Percentiles rank a stretch among this genome's conserved stretches.
Evolutionary conservation across 108 stramenopile species (phyloP).

Genomic region (Cyclotella kingstonii): DNA sequence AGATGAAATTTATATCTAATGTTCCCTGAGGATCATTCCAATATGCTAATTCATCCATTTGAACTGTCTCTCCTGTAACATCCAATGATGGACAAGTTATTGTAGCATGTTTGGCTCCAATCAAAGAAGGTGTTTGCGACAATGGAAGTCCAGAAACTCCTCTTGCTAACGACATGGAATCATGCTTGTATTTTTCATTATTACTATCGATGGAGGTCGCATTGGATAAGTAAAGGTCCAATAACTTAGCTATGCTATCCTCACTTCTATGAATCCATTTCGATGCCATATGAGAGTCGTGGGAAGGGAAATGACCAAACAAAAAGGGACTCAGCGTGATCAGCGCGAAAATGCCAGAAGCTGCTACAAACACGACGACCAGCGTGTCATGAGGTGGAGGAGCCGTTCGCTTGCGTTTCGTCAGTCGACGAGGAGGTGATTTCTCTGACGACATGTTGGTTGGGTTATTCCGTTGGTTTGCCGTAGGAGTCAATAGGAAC

Average conservation of each 20-base stretch:
- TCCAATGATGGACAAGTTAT: slow-evolving; percentile 37
- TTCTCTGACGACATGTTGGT: neutral
- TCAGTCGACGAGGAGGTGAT: neutral
- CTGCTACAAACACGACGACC: slow-evolving; percentile 21
- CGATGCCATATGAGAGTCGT: neutral
- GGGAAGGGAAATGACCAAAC: slow-evolving; percentile 15
- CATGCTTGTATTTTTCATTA: neutral
- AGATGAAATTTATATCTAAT: slow-evolving; percentile 46
- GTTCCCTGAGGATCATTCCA: slow-evolving; percentile 80
- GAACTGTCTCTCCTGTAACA: slow-evolving; percentile 31
- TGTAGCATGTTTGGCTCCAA: slow-evolving; percentile 59
- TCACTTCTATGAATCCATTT: neutral
- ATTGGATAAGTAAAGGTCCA: slow-evolving; percentile 1
- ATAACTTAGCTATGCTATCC: slow-evolving; percentile 1
- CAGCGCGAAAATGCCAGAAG: slow-evolving; percentile 25
- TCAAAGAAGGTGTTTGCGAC: slow-evolving; percentile 63
- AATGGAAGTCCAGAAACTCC: slow-evolving; percentile 62
- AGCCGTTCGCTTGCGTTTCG: neutral
- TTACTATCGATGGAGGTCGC: neutral
- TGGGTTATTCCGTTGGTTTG: slow-evolving; percentile 1
- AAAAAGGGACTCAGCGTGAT: slow-evolving; percentile 36
- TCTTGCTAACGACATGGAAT: slow-evolving; percentile 41
- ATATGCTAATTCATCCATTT: slow-evolving; percentile 67
- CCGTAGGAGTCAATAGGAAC: no score
- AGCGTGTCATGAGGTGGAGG: slow-evolving; percentile 40